Conservation (phyloP, 1,284 basidiomycete species). For the Marasmius sp. region DNA sequence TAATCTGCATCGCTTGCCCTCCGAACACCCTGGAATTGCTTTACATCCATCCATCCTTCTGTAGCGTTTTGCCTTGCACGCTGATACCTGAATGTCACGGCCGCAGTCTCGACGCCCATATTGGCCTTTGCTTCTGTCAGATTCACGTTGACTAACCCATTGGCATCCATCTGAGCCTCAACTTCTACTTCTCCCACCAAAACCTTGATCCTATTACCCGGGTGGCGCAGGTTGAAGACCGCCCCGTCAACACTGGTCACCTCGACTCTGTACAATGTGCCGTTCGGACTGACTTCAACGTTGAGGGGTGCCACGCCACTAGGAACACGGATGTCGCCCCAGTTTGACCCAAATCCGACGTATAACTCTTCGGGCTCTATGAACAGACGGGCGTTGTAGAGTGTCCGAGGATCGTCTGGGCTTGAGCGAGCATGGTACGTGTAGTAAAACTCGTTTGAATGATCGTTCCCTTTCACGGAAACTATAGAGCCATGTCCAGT, state of each 20-base stretch:
- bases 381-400: constrained; percentile 6
- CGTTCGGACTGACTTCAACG: not conserved
- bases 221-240: not conserved
- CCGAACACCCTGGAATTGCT: not conserved
- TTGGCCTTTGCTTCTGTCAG: not conserved
- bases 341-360: constrained; percentile 5
- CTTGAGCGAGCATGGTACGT: constrained; percentile 2
- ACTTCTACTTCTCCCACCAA: not conserved
- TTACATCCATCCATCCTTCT: not conserved
- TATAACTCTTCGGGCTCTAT: constrained; percentile 3
- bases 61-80: not conserved
- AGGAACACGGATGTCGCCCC: constrained; percentile 5
- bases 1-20: not conserved
- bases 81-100: not conserved
- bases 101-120: not conserved
- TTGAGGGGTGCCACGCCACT: constrained; percentile 1
- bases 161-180: not conserved
- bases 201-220: constrained; percentile 6
- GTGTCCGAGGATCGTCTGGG: not conserved
- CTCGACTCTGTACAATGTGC: not conserved
- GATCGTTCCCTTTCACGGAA: not conserved
- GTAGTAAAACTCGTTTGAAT: constrained; percentile 3
- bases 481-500: constrained; percentile 7
- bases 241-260: constrained; percentile 1
- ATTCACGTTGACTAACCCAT: not conserved